Evolutionary conservation across 2,329 filamentous ascomycete genomes (phyloP), one percentile per base, ranked within the genome.

Genomic region (Colletotrichum tabaci): DNA sequence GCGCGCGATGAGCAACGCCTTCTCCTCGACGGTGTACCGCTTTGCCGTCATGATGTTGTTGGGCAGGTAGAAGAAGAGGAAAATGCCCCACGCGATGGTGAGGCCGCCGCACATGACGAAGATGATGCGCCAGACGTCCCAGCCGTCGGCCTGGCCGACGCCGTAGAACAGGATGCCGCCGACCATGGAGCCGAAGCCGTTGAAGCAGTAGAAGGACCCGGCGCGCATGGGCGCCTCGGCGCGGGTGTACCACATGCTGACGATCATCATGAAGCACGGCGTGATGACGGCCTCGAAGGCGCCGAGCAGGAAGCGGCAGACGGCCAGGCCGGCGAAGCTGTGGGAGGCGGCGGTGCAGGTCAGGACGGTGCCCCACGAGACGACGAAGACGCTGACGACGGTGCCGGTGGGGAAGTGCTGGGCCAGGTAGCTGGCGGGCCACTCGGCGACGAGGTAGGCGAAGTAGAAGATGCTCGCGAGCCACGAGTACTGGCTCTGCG

Each of bases 1-100:
- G 30, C 88, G 84, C 49, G 86, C 85, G 12, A 88, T 82, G 4
- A 87, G 87, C 23, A 90, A 84, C 2, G 80, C 81, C 65, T 86
- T 87, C 76, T 93, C 90, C 56, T 88, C 84, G 0, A 82, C 77
- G 4, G 81, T 86, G 46, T 94, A 84, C 75, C 90, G 92, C 69
- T 87, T 88, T 3, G 91, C 89, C 0, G 87, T 78, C 71, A 83
- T 75, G 26, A 82, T 80, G 46, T 79, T 80, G 71, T 83, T 80
- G n/a, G 91, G 88, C 2, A 84, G 80, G 57, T 80, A 79, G 26
- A 82, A 71, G 56, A 56, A 69, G 16, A 73, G 61, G 3, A 73
- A 38, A 26, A 73, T 30, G 4, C 73, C 71, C 71, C 73, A 74
- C 7, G 66, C 50, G 21, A 74, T 50, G 8, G 71, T 73, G 47